Conservation (phyloP, 108 stramenopile genomes). For the Bacterosira constricta region DNA sequence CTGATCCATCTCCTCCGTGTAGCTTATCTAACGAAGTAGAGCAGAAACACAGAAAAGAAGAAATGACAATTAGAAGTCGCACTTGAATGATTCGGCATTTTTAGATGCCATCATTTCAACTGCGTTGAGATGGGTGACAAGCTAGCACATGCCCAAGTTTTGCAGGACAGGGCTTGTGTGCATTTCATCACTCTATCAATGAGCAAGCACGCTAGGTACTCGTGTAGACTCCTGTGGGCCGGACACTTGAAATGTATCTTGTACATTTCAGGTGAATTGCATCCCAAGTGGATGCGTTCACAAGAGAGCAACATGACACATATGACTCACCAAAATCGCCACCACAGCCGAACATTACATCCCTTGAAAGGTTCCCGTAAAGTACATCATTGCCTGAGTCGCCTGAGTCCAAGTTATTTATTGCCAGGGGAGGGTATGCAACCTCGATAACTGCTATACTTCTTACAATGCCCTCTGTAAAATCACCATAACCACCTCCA, state of each 20-base stretch:
- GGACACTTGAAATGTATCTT: no score
- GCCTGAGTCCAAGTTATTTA: constrained; percentile 16
- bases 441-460: constrained; percentile 5
- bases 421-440: constrained; percentile 12
- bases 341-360: constrained; percentile 30
- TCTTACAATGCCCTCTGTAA: constrained; percentile 37
- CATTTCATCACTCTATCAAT: no score
- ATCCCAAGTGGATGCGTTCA: not conserved
- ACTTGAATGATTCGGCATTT: no score
- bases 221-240: no score
- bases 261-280: not conserved
- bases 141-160: no score
- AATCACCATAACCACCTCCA: constrained; percentile 50
- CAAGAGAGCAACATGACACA: not conserved
- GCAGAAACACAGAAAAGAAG: no score
- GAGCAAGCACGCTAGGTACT: no score
- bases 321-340: constrained; percentile 10
- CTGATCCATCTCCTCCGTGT: not conserved
- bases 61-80: no score
- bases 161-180: no score
- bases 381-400: constrained; percentile 27
- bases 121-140: no score
- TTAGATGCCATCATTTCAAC: no score
- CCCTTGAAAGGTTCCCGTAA: constrained; percentile 19
- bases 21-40: not conserved